Base-by-base conservation (phyloP, 371 early-diverging fungal species). In the Rhizopus arrhizus region DNA sequence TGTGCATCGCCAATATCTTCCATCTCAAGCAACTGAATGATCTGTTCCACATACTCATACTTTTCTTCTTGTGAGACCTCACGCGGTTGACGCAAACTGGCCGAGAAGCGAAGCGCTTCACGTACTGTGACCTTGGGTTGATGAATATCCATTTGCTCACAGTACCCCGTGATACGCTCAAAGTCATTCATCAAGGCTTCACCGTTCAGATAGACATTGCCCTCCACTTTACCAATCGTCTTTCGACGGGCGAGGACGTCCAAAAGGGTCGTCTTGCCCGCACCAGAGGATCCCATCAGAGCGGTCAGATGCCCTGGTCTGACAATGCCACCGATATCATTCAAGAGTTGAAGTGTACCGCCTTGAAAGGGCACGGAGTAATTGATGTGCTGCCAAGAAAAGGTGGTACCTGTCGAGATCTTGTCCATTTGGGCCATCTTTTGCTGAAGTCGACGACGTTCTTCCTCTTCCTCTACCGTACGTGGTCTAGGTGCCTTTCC, bases 221-320 rank as follows among this genome's bases (percentile, higher is more conserved):
- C 95, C 5, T 86, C 80, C 35, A 91, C 73, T 9, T 77, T 87
- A 38, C 92, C 92, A 53, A 85, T 85, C 16, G 88, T 91, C 77
- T 91, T 91, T 68, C 92, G 88, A 68, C 85, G 82, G 40, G 92
- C 84, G n/a, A 91, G 73, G 0, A 93, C 82, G 73, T 96, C 95
- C 61, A 94, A 65, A 4, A 95, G 77, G 13, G 95, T 91, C 0
- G 94, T 91, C 76, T 96, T 96, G 56, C 96, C 96, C 16, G 91
- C 89, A 64, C 94, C 94, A 31, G 89, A 88, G 13, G 90, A 83
- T n/a, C 94, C 94, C 89, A 95, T 89, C 13, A 95, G 71, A 28
- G 94, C 96, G 5, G 87, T 86, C 73, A 91, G 72, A 55, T 87
- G 69, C 9, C 85, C 73, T 32, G 85, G 85, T 48, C 81, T 75